Percentiles rank a stretch among this genome's conserved stretches.
Evolutionary conservation across 2,329 filamentous ascomycete genomes (phyloP).

Genomic region (Fusarium caatingaense): DNA sequence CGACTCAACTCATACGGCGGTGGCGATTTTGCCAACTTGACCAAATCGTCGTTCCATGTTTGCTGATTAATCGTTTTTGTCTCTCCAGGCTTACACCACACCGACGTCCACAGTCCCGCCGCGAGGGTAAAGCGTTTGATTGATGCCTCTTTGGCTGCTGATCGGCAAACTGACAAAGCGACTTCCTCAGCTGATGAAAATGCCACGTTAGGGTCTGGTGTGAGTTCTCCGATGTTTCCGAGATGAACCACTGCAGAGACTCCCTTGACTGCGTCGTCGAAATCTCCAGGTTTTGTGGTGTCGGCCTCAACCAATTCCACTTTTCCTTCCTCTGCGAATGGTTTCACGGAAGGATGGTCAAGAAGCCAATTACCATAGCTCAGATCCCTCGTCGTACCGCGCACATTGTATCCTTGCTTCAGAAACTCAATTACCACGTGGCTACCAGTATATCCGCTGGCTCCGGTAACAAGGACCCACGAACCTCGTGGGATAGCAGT

Average conservation of each 20-base stretch:
- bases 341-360: slow-evolving; percentile 15
- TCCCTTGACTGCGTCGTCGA: slow-evolving; percentile 36
- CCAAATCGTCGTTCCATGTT: slow-evolving; percentile 36
- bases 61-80: slow-evolving; percentile 12
- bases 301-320: slow-evolving; percentile 38
- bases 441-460: slow-evolving; percentile 37
- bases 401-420: slow-evolving; percentile 37
- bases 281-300: slow-evolving; percentile 24
- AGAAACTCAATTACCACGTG: slow-evolving; percentile 39
- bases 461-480: slow-evolving; percentile 40
- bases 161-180: slow-evolving; percentile 27
- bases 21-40: slow-evolving; percentile 25
- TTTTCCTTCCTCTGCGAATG: slow-evolving; percentile 8
- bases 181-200: slow-evolving; percentile 31
- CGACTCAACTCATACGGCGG: slow-evolving; percentile 33
- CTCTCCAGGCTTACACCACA: slow-evolving; percentile 18
- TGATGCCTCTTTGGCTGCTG: slow-evolving; percentile 28
- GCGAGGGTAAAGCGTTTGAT: slow-evolving; percentile 39
- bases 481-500: slow-evolving; percentile 38
- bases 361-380: slow-evolving; percentile 36
- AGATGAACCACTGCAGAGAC: slow-evolving; percentile 37
- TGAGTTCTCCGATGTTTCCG: slow-evolving; percentile 20
- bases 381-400: slow-evolving; percentile 33
- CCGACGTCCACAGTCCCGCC: slow-evolving; percentile 27
- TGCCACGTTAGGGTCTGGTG: slow-evolving; percentile 29